These are phyloP conservation scores for Brassica cretica DNA, from an alignment of 345 rosid genomes.

Conservation along the genomic window DNA sequence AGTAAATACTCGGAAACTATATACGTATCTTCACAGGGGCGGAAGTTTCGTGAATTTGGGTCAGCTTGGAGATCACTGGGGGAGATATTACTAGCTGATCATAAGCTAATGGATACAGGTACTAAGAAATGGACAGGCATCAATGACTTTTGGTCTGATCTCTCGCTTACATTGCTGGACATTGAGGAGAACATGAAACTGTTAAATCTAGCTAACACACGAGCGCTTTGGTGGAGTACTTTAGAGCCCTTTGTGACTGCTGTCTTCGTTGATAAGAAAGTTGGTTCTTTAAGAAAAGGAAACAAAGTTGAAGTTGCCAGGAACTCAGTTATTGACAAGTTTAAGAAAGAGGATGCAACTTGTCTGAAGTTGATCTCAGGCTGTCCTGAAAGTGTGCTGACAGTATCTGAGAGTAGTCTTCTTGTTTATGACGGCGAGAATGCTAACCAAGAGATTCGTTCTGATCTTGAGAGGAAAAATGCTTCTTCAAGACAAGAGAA, in stretches of 20 bases:
- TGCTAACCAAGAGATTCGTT: conserved; percentile 34
- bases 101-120: conserved; percentile 46
- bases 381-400: conserved; percentile 46
- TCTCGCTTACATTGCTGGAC: conserved; percentile 49
- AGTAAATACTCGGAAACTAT: conserved; percentile 53
- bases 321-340: conserved; percentile 42
- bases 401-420: conserved; percentile 43
- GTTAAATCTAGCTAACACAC: conserved; percentile 41
- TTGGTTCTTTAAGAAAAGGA: conserved; percentile 78
- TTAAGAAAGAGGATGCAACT: conserved; percentile 34
- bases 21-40: conserved; percentile 72
- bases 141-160: conserved; percentile 67
- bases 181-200: conserved; percentile 57
- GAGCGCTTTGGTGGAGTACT: conserved; percentile 68
- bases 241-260: conserved; percentile 88
- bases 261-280: conserved; percentile 70
- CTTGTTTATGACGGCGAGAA: conserved; percentile 44
- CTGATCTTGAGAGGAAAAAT: conserved; percentile 29
- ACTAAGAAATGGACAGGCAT: conserved; percentile 71
- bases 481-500: conserved; percentile 41
- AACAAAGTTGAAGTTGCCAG: conserved; percentile 57
- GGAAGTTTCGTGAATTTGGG: conserved; percentile 65
- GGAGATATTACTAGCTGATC: conserved; percentile 48
- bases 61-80: conserved; percentile 79
- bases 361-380: conserved; percentile 32